Conservation (phyloP, 148 eudicot genomes). For the Nyssa sinensis region DNA sequence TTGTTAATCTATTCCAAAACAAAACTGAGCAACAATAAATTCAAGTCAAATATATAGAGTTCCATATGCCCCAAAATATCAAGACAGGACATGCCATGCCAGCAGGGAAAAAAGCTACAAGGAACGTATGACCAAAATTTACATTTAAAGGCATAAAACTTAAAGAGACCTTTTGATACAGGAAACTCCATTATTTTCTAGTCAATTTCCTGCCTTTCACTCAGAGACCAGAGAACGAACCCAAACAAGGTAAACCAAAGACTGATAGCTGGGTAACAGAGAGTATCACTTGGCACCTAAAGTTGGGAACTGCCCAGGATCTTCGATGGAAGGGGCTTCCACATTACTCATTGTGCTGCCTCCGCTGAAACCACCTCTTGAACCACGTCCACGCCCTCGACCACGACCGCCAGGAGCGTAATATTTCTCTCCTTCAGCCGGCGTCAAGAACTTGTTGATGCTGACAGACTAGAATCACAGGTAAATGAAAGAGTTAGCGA, state of each 20-base stretch:
- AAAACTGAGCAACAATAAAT: slow-evolving; percentile 20
- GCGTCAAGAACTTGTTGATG: slow-evolving; percentile 94
- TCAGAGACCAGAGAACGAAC: background rate
- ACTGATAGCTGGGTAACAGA: background rate
- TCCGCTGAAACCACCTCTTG: slow-evolving; percentile 47
- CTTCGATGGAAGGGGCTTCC: slow-evolving; percentile 68
- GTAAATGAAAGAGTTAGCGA: background rate
- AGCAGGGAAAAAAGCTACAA: slow-evolving; percentile 11
- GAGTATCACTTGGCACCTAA: slow-evolving; percentile 70
- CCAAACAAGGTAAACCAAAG: background rate
- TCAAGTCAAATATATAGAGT: slow-evolving; percentile 11
- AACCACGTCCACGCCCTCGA: slow-evolving; percentile 72
- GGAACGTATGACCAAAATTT: slow-evolving; percentile 18
- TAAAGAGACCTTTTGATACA: slow-evolving; percentile 6
- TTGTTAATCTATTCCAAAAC: slow-evolving; percentile 20
- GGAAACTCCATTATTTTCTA: slow-evolving; percentile 17
- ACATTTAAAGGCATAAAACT: slow-evolving; percentile 20
- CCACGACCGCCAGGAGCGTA: slow-evolving; percentile 62
- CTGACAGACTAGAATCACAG: slow-evolving; percentile 60
- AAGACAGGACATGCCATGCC: slow-evolving; percentile 3
- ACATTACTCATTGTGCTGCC: slow-evolving; percentile 31
- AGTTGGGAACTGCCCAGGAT: slow-evolving; percentile 87
- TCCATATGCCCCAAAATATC: slow-evolving; percentile 5
- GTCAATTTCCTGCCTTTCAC: slow-evolving; percentile 11
- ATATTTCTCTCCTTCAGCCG: slow-evolving; percentile 76